Evolutionary conservation across 2,329 filamentous ascomycete species (phyloP).

Genomic region (Dactylonectria estremocensis): DNA sequence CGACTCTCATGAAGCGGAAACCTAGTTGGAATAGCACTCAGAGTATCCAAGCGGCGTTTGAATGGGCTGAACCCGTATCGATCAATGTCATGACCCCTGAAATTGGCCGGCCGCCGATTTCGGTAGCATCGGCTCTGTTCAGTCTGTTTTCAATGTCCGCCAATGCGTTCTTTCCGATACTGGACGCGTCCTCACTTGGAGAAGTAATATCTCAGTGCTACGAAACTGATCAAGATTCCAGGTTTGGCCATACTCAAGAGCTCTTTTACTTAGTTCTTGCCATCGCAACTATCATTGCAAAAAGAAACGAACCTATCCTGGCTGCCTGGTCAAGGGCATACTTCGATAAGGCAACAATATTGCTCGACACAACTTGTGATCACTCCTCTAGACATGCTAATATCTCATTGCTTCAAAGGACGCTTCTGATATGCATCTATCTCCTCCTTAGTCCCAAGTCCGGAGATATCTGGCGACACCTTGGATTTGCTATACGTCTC

Average conservation of each 20-base stretch:
- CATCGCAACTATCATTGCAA: conserved; percentile 24
- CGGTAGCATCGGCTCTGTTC: not conserved
- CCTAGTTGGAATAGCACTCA: not conserved
- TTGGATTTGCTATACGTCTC: conserved; percentile 27
- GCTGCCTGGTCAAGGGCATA: conserved; percentile 5
- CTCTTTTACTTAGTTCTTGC: conserved; percentile 31
- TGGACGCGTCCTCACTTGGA: not conserved
- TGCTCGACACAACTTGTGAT: conserved; percentile 13
- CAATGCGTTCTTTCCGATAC: not conserved
- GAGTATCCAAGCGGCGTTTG: not conserved
- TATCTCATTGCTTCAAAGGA: conserved; percentile 30
- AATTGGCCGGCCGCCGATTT: not conserved
- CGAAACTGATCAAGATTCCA: not conserved
- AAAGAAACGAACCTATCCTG: conserved; percentile 17
- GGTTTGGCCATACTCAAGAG: conserved; percentile 7
- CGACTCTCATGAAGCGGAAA: not conserved
- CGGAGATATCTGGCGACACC: conserved; percentile 34
- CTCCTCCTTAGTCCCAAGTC: conserved; percentile 31
- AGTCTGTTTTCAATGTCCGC: not conserved
- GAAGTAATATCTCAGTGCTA: not conserved
- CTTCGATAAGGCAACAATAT: conserved; percentile 7
- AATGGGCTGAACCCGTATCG: not conserved
- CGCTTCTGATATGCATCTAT: conserved; percentile 30
- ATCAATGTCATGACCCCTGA: not conserved
- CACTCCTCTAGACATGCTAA: conserved; percentile 22